Percentiles rank a stretch among this genome's conserved stretches.
Conservation (phyloP, 1,284 basidiomycete species). For the Ganoderma meredithae region DNA sequence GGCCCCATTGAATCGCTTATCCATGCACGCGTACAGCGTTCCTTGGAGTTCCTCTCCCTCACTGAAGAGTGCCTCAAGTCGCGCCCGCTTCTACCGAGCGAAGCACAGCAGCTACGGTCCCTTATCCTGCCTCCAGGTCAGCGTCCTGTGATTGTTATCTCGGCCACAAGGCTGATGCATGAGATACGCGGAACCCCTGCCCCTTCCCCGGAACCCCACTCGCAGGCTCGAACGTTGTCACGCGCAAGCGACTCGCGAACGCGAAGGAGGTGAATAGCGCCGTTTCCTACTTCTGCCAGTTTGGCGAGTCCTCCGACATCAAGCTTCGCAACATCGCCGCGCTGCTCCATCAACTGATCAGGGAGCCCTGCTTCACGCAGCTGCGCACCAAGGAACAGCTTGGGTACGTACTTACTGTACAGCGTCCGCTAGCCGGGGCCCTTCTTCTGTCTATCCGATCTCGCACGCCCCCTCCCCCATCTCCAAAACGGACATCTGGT, state of each 20-base stretch:
- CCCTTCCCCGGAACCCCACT: neutral
- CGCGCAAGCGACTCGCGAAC: conserved; percentile 35
- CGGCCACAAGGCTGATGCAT: neutral
- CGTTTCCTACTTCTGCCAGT: conserved; percentile 40
- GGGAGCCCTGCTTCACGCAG: conserved; percentile 40
- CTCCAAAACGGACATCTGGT: neutral
- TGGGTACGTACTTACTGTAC: conserved; percentile 29
- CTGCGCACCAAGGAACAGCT: conserved; percentile 43
- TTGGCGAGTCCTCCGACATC: conserved; percentile 36
- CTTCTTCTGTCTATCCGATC: conserved; percentile 4
- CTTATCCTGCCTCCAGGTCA: conserved; percentile 36
- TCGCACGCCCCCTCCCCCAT: neutral
- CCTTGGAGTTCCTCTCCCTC: conserved; percentile 19
- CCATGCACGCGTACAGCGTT: conserved; percentile 7
- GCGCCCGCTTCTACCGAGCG: conserved; percentile 30
- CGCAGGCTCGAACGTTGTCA: conserved; percentile 35
- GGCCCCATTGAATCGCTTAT: neutral
- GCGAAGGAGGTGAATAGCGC: conserved; percentile 39
- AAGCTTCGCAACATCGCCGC: conserved; percentile 31
- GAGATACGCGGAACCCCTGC: neutral
- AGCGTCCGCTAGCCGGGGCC: neutral
- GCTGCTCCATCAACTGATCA: conserved; percentile 39
- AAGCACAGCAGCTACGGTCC: conserved; percentile 34
- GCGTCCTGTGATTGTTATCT: neutral
- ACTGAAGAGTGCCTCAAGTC: conserved; percentile 31